phyloP scores from a whole-genome alignment of 768 basidiomycete genomes.

The Agaricus bisporus region DNA sequence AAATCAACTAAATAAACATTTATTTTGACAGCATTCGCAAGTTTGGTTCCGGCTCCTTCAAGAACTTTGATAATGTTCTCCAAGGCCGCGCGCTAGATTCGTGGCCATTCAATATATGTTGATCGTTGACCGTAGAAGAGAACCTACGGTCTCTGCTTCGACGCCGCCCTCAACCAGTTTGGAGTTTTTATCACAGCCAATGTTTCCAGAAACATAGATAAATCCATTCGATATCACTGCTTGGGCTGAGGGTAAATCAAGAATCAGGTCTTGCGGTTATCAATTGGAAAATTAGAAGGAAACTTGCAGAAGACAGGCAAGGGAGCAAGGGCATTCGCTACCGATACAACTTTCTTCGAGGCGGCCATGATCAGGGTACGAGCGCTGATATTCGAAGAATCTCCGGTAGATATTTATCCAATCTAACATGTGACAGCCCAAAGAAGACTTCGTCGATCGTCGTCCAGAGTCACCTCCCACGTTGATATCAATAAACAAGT shows the following conservation, averaged over 20 bases:
- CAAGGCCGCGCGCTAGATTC: constrained; percentile 26
- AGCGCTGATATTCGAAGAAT: not conserved
- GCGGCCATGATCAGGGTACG: not conserved
- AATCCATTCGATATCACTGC: constrained; percentile 27
- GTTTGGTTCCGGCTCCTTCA: constrained; percentile 32
- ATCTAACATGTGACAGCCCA: not conserved
- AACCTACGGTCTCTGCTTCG: constrained; percentile 11
- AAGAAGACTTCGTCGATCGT: not conserved
- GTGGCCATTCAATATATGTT: not conserved
- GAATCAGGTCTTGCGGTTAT: not conserved
- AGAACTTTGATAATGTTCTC: constrained; percentile 35
- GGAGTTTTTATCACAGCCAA: constrained; percentile 11
- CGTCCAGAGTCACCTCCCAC: too few species aligned
- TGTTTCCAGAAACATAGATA: constrained; percentile 13
- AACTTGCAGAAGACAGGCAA: constrained; percentile 29
- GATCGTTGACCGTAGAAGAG: not conserved
- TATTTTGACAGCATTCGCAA: constrained; percentile 36
- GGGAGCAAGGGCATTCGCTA: constrained; percentile 26
- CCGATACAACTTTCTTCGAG: constrained; percentile 21
- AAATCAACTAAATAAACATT: constrained; percentile 36
- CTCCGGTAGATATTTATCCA: not conserved
- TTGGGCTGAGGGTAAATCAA: constrained; percentile 22
- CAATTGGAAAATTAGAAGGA: not conserved
- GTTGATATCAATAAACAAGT: too few species aligned
- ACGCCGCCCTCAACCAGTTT: constrained; percentile 14